phyloP scores from a whole-genome alignment of 495 filamentous ascomycete species.

The Amorphotheca resinae region DNA sequence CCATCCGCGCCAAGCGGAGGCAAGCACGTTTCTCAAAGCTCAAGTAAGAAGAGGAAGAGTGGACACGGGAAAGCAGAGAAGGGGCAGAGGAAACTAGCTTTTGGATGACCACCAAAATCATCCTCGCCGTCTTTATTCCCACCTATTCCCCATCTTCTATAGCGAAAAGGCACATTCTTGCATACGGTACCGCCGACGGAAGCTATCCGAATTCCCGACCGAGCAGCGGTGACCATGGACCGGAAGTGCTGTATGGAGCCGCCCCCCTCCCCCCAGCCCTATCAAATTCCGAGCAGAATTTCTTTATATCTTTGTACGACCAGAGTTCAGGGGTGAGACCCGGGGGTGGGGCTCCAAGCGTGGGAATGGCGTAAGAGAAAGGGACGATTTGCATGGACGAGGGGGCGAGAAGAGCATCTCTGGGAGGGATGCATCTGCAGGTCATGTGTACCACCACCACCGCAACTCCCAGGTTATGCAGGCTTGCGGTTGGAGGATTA shows the following conservation, averaged over 20 bases:
- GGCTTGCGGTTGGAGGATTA: too few species aligned
- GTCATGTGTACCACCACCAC: too few species aligned
- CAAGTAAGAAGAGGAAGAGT: conserved; percentile 10
- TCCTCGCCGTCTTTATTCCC: too few species aligned
- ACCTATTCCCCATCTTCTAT: too few species aligned
- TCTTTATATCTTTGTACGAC: too few species aligned
- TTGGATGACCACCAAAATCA: conserved; percentile 52
- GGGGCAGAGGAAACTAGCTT: conserved; percentile 62
- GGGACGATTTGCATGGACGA: conserved; percentile 1
- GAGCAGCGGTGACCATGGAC: background rate
- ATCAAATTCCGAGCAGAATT: too few species aligned
- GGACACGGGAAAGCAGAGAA: conserved; percentile 47
- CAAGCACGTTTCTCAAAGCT: conserved; percentile 23
- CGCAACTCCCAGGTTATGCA: too few species aligned
- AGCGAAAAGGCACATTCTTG: conserved; percentile 14
- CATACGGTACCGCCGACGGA: conserved; percentile 1
- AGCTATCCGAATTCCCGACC: conserved; percentile 3
- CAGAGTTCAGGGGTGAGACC: too few species aligned
- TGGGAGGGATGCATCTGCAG: conserved; percentile 1
- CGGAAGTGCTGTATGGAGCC: too few species aligned
- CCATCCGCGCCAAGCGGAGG: conserved; percentile 4
- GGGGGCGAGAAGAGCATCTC: background rate
- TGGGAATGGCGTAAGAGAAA: too few species aligned
- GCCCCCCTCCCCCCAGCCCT: too few species aligned
- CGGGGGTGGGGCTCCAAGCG: too few species aligned